A percentile compares a stretch with the other conserved stretches of the same genome.
phyloP scores from a whole-genome alignment of 495 filamentous ascomycete species.

The Niebla homalea region DNA sequence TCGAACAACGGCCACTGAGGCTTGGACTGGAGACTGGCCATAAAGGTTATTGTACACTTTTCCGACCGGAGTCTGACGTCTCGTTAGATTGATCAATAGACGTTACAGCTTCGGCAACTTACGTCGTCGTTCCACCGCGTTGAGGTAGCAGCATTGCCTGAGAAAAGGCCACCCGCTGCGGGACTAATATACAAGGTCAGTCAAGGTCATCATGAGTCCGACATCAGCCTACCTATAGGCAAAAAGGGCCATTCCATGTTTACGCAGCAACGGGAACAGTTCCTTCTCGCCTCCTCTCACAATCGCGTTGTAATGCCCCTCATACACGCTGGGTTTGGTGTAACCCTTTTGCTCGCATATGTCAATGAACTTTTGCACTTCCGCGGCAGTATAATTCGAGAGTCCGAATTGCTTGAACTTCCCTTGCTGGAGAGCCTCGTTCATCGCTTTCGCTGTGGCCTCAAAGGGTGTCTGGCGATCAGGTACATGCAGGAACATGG shows the following conservation, averaged over 20 bases:
- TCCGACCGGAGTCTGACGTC: conserved; percentile 12
- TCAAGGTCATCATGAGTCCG: not conserved
- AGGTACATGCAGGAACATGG: conserved; percentile 30
- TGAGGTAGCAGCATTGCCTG: conserved; percentile 8
- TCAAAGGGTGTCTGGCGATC: conserved; percentile 32
- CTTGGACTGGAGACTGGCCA: conserved; percentile 11
- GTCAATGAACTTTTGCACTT: conserved; percentile 30
- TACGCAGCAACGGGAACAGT: conserved; percentile 30
- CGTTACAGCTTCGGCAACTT: not conserved
- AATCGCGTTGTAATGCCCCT: conserved; percentile 36
- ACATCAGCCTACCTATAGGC: conserved; percentile 23
- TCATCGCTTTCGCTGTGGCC: conserved; percentile 28
- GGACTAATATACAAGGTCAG: conserved; percentile 13
- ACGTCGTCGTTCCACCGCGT: conserved; percentile 1
- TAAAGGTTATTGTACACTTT: conserved; percentile 2
- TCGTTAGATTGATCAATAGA: not conserved
- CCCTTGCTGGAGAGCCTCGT: conserved; percentile 26
- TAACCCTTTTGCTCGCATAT: conserved; percentile 29
- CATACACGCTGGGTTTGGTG: conserved; percentile 33
- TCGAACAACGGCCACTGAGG: conserved; percentile 11
- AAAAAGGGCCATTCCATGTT: conserved; percentile 31
- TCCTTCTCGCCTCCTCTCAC: conserved; percentile 27
- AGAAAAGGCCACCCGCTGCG: conserved; percentile 21
- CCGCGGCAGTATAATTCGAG: conserved; percentile 32
- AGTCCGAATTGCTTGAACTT: conserved; percentile 32